Evolutionary conservation across 805 yeast genomes (phyloP).

Genomic region (Candida taoyuanica): DNA sequence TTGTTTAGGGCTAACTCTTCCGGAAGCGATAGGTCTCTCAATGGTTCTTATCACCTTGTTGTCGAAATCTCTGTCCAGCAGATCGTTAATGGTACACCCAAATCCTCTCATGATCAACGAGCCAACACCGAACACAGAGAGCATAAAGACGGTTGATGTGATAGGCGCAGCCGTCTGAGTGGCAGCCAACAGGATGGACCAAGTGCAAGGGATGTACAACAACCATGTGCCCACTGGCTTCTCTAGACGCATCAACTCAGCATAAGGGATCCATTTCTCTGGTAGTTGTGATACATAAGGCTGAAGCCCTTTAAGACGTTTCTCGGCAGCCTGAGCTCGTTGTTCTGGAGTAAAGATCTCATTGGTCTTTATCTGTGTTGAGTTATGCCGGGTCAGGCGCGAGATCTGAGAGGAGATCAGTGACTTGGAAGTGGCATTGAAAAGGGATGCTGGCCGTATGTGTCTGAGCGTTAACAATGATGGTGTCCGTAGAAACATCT

Average conservation of each 20-base stretch:
- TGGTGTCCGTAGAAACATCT: too few species aligned
- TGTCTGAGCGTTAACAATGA: too few species aligned
- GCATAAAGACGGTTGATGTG: constrained; percentile 51
- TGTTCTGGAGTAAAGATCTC: constrained; percentile 18
- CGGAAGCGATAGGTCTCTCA: constrained; percentile 90
- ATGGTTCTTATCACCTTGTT: constrained; percentile 81
- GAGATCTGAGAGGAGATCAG: too few species aligned
- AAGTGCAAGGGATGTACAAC: constrained; percentile 76
- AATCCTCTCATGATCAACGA: constrained; percentile 94
- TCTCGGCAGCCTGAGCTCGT: constrained; percentile 34
- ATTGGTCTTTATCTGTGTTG: too few species aligned
- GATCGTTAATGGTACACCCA: constrained; percentile 93
- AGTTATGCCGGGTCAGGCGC: too few species aligned
- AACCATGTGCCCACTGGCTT: constrained; percentile 95
- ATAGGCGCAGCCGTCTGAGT: constrained; percentile 67
- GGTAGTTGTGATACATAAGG: constrained; percentile 63
- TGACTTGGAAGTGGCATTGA: too few species aligned
- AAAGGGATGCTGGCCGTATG: too few species aligned
- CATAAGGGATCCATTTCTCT: constrained; percentile 74
- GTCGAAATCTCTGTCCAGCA: constrained; percentile 80
- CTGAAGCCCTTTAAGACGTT: constrained; percentile 37
- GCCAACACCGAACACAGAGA: constrained; percentile 76
- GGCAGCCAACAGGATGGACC: constrained; percentile 93
- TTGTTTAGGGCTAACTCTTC: constrained; percentile 64
- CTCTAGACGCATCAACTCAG: constrained; percentile 86